These are phyloP conservation scores for Fusarium stilboides DNA, from an alignment of 2,329 filamentous ascomycete species.

Conservation along the genomic window DNA sequence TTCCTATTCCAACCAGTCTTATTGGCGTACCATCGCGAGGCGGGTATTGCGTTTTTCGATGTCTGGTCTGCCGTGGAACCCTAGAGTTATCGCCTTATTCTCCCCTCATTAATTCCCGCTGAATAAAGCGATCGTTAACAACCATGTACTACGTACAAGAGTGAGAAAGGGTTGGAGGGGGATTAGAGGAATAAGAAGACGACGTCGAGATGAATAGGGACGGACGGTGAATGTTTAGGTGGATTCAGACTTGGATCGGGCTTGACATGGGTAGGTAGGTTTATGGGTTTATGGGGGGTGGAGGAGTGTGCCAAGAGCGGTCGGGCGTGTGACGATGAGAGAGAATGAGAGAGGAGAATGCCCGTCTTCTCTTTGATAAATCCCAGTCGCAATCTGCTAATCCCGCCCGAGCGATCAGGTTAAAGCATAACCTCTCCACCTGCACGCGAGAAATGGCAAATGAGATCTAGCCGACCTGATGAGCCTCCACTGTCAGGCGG, in stretches of 20 bases:
- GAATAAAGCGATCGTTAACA: conserved; percentile 11
- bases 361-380: conserved; percentile 15
- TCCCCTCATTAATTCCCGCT: conserved; percentile 15
- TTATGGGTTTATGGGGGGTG: conserved; percentile 3
- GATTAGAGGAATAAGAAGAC: conserved; percentile 40
- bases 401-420: conserved; percentile 49
- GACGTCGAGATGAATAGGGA: conserved; percentile 43
- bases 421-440: conserved; percentile 46
- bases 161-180: conserved; percentile 15
- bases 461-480: conserved; percentile 47
- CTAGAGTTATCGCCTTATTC: conserved; percentile 3
- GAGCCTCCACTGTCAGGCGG: conserved; percentile 32
- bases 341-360: not conserved
- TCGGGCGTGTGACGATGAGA: conserved; percentile 8
- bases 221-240: conserved; percentile 36
- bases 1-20: conserved; percentile 11
- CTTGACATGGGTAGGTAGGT: conserved; percentile 30
- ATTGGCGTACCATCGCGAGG: conserved; percentile 29
- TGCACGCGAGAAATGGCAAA: conserved; percentile 48
- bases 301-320: conserved; percentile 14
- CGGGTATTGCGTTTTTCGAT: conserved; percentile 4
- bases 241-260: conserved; percentile 40
- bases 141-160: conserved; percentile 23
- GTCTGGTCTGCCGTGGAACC: conserved; percentile 14
- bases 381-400: conserved; percentile 50